These are phyloP conservation scores for Calonectria hawksworthii DNA, from an alignment of 2,329 filamentous ascomycete species.

Conservation along the genomic window DNA sequence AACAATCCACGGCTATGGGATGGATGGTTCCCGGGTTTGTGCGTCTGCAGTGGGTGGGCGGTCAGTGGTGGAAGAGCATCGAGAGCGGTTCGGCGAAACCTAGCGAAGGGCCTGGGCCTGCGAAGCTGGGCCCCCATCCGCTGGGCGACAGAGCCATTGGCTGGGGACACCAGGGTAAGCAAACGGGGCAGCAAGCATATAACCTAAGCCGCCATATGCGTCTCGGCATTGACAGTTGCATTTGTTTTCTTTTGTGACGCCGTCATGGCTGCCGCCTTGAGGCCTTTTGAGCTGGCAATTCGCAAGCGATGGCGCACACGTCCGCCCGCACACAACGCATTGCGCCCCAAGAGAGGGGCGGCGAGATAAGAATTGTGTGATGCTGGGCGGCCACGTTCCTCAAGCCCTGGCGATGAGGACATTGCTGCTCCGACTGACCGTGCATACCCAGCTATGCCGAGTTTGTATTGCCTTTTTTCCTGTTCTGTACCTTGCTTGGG, in stretches of 20 bases:
- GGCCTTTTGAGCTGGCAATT: constrained; percentile 11
- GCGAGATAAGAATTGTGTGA: constrained; percentile 6
- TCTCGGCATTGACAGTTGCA: constrained; percentile 11
- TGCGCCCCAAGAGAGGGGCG: not conserved
- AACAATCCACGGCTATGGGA: constrained; percentile 23
- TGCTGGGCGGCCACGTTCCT: not conserved
- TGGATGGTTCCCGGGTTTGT: constrained; percentile 7
- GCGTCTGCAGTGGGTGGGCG: constrained; percentile 19
- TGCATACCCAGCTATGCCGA: constrained; percentile 6
- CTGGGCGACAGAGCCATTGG: not conserved
- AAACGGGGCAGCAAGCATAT: constrained; percentile 7
- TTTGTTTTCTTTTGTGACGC: not conserved
- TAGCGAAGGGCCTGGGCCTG: constrained; percentile 22
- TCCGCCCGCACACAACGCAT: not conserved
- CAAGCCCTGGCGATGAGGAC: constrained; percentile 16
- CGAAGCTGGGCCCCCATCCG: not conserved
- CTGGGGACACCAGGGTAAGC: constrained; percentile 2
- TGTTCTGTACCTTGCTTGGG: constrained; percentile 6
- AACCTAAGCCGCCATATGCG: constrained; percentile 11
- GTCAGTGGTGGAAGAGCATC: constrained; percentile 13
- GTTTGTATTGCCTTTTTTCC: not conserved
- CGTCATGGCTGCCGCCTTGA: not conserved
- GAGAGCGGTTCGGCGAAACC: constrained; percentile 24
- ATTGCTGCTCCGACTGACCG: constrained; percentile 7
- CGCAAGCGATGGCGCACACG: constrained; percentile 14